A percentile compares a stretch with the other conserved stretches of the same genome.
Evolutionary conservation across 441 rosid genomes (phyloP).

Genomic region (Aleurites moluccanus): DNA sequence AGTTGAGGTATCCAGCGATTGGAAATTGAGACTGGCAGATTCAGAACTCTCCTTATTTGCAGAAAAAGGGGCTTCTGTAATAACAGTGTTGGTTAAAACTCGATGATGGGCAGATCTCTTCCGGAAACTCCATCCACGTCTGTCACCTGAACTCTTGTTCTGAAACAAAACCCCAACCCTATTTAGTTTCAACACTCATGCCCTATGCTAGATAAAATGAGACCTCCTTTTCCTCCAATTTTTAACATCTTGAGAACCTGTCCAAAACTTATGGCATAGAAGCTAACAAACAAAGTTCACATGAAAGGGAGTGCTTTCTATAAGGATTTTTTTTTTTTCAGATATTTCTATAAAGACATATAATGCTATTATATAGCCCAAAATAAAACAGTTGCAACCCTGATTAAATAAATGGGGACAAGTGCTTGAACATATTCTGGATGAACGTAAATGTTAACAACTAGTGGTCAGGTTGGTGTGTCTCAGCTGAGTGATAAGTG

Average conservation of each 20-base stretch:
- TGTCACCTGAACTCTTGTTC: constrained; percentile 59
- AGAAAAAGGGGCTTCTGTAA: constrained; percentile 49
- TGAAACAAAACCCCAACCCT: constrained; percentile 31
- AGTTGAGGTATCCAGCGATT: constrained; percentile 31
- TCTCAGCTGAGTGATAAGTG: no score
- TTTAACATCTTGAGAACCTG: constrained; percentile 1
- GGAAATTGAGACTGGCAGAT: constrained; percentile 49
- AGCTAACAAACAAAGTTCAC: background rate
- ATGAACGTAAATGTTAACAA: background rate
- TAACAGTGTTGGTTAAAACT: constrained; percentile 58
- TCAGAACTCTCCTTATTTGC: constrained; percentile 56
- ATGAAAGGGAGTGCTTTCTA: background rate
- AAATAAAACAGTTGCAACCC: background rate
- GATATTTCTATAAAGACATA: background rate
- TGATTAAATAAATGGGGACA: background rate
- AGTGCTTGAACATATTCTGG: constrained; percentile 1
- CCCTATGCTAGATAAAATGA: background rate
- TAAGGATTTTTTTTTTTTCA: background rate
- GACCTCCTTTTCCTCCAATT: background rate
- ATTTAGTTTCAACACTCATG: background rate
- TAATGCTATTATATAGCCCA: background rate
- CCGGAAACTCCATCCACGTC: constrained; percentile 84
- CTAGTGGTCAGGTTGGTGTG: no score
- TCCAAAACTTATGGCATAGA: background rate
- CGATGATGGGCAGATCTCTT: constrained; percentile 74